phyloP scores from a whole-genome alignment of 169 alveolate species.

The Plasmodium cynomolgi region DNA sequence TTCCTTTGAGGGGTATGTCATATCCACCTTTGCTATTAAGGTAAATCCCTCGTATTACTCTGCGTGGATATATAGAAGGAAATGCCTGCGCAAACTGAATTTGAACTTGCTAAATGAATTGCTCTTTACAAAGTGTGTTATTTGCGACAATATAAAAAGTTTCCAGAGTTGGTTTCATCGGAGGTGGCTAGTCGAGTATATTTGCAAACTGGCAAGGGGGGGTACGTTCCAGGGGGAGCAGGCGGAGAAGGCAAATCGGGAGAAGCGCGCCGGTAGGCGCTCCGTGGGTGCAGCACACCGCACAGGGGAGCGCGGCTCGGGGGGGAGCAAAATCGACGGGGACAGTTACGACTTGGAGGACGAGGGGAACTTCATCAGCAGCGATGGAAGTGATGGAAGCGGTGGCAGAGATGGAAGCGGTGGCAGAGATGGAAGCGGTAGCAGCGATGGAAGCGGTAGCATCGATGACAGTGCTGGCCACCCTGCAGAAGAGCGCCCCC shows the following conservation, averaged over 20 bases:
- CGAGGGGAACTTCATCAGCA: constrained; percentile 13
- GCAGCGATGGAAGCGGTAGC: background rate
- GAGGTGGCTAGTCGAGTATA: constrained; percentile 73
- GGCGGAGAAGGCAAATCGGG: background rate
- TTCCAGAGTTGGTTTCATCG: constrained; percentile 76
- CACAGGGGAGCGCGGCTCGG: background rate
- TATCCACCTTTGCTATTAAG: constrained; percentile 40
- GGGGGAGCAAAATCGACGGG: background rate
- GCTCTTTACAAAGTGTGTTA: constrained; percentile 33
- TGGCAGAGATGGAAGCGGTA: background rate
- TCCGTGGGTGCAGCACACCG: background rate
- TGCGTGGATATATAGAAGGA: constrained; percentile 74
- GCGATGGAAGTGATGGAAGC: background rate
- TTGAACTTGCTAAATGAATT: constrained; percentile 58
- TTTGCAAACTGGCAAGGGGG: constrained; percentile 6
- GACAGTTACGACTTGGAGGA: constrained; percentile 27
- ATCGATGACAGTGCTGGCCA: background rate
- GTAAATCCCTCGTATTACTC: constrained; percentile 63
- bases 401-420: constrained; percentile 2
- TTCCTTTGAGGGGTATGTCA: constrained; percentile 65
- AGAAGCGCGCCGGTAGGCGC: background rate
- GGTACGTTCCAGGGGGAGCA: background rate
- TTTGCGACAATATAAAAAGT: constrained; percentile 59
- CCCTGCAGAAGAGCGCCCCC: background rate
- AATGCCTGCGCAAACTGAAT: constrained; percentile 44